These are phyloP conservation scores for Besnoitia besnoiti DNA, from an alignment of 169 alveolate species.

Conservation along the genomic window DNA sequence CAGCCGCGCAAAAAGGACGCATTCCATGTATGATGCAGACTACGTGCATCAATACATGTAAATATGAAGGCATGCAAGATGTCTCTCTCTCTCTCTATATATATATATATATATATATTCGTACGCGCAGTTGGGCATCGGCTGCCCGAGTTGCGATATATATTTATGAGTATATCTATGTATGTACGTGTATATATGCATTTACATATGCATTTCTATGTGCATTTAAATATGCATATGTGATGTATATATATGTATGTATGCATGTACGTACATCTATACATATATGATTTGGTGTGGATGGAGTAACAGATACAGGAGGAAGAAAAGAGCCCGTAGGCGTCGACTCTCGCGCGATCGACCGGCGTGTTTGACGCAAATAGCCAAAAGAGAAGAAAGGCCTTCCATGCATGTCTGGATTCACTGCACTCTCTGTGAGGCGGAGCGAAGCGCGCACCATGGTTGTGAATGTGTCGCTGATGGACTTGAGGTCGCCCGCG, in stretches of 20 bases:
- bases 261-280: too few relatives aligned
- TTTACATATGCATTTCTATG: not conserved
- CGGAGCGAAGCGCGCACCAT: constrained; percentile 41
- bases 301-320: too few relatives aligned
- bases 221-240: not conserved
- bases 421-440: too few relatives aligned
- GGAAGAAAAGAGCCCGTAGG: too few relatives aligned
- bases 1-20: not conserved
- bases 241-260: too few relatives aligned
- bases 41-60: not conserved
- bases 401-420: not conserved
- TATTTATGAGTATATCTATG: not conserved
- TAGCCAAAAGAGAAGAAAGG: not conserved
- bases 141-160: too few relatives aligned
- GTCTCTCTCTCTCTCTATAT: too few relatives aligned
- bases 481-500: constrained; percentile 87
- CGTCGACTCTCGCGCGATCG: too few relatives aligned
- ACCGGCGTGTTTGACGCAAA: not conserved
- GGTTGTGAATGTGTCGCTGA: constrained; percentile 82
- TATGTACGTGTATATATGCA: not conserved
- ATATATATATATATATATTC: not conserved
- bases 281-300: not conserved
- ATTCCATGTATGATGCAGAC: not conserved
- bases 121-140: too few relatives aligned
- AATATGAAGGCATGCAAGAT: too few relatives aligned